phyloP scores from a whole-genome alignment of 2,329 filamentous ascomycete genomes.

The Geosmithia morbida region DNA sequence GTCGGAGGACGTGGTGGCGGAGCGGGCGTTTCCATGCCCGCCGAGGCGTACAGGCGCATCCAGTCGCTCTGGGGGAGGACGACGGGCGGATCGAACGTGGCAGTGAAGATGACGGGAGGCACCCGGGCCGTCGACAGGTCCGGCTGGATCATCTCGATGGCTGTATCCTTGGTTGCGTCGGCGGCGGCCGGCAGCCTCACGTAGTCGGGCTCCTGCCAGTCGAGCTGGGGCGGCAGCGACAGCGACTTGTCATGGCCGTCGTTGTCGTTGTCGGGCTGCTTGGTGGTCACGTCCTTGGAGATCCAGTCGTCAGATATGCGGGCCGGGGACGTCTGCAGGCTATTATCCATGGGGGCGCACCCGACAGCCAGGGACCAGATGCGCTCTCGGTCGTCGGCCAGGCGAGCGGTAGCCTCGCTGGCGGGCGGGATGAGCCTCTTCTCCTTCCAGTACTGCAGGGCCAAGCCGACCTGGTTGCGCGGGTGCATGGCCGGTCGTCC shows the following conservation, averaged over 20 bases:
- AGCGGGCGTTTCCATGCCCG: conserved; percentile 26
- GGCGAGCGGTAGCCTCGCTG: conserved; percentile 18
- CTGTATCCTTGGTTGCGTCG: conserved; percentile 30
- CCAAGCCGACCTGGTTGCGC: conserved; percentile 50
- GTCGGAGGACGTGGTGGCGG: conserved; percentile 27
- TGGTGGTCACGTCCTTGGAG: conserved; percentile 40
- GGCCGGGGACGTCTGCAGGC: conserved; percentile 39
- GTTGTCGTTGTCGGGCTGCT: conserved; percentile 20
- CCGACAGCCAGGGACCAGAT: conserved; percentile 57
- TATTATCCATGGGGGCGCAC: conserved; percentile 35
- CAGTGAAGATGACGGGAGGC: conserved; percentile 61
- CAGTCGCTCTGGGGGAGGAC: conserved; percentile 52
- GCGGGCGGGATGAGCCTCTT: conserved; percentile 29
- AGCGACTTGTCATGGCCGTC: conserved; percentile 22
- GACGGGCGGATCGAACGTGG: conserved; percentile 60
- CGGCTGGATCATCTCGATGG: conserved; percentile 37
- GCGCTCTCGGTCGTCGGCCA: conserved; percentile 26
- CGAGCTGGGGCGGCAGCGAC: conserved; percentile 22
- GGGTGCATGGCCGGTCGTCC: conserved; percentile 60
- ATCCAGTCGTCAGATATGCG: conserved; percentile 65
- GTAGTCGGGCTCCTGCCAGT: conserved; percentile 62
- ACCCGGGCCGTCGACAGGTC: conserved; percentile 33
- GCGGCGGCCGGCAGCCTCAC: conserved; percentile 35
- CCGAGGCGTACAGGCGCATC: conserved; percentile 43
- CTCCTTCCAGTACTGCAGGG: conserved; percentile 66